phyloP scores from a whole-genome alignment of 306 rosid species.

The Sicyos edulis region DNA sequence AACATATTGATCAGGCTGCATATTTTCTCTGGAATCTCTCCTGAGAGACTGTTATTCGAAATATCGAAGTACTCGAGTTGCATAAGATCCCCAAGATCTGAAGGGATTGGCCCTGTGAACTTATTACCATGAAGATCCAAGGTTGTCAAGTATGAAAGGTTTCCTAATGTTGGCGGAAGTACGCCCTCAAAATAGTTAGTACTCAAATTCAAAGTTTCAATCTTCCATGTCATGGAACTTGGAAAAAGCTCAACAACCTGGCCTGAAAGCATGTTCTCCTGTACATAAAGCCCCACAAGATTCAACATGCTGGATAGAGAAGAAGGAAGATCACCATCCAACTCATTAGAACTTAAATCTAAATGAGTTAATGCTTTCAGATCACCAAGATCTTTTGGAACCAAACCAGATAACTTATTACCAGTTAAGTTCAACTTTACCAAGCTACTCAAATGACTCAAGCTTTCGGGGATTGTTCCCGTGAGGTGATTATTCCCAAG shows the following conservation, averaged over 20 bases:
- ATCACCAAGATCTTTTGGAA: conserved; percentile 55
- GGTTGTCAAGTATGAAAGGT: conserved; percentile 63
- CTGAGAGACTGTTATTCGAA: conserved; percentile 58
- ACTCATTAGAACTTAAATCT: conserved; percentile 69
- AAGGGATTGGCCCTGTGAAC: conserved; percentile 65
- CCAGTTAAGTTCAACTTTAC: conserved; percentile 91
- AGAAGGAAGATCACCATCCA: conserved; percentile 66
- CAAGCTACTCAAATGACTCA: conserved; percentile 52
- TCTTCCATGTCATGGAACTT: conserved; percentile 70
- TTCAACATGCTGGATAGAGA: conserved; percentile 59
- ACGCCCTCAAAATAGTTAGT: conserved; percentile 52
- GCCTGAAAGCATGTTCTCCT: conserved; percentile 71
- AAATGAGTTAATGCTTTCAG: conserved; percentile 71
- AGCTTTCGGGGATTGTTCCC: conserved; percentile 56
- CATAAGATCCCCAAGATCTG: conserved; percentile 72
- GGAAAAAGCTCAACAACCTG: conserved; percentile 50
- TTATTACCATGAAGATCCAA: conserved; percentile 76
- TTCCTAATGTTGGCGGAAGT: conserved; percentile 65
- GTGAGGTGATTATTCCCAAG: conserved; percentile 63
- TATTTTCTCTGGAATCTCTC: conserved; percentile 67
- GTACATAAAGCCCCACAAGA: conserved; percentile 75
- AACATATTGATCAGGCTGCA: conserved; percentile 63
- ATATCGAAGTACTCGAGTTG: conserved; percentile 73
- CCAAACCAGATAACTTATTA: conserved; percentile 56
- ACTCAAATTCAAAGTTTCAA: conserved; percentile 75